These are phyloP conservation scores for Leucocoprinus birnbaumii DNA, from an alignment of 768 basidiomycete genomes.

Conservation along the genomic window DNA sequence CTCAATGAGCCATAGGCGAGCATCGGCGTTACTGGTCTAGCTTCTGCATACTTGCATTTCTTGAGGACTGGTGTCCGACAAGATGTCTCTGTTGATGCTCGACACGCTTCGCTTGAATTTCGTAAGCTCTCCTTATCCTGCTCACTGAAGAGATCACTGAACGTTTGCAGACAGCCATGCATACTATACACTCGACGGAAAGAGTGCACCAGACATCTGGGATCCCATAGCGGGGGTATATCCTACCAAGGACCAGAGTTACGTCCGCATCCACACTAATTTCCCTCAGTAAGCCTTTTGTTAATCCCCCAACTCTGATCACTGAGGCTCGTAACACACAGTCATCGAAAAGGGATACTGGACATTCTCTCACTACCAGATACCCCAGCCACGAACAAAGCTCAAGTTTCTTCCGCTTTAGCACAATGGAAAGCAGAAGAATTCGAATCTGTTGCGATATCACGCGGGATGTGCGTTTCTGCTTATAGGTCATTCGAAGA, in stretches of 20 bases:
- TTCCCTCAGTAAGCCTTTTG: conserved; percentile 51
- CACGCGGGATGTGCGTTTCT: conserved; percentile 44
- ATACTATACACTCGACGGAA: conserved; percentile 44
- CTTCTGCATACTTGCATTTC: conserved; percentile 47
- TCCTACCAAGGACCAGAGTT: conserved; percentile 44
- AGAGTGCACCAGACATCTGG: conserved; percentile 32
- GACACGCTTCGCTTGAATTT: conserved; percentile 55
- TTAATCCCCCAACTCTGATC: not conserved
- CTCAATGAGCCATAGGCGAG: conserved; percentile 27
- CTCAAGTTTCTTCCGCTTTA: conserved; percentile 36
- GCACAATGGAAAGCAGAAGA: conserved; percentile 38
- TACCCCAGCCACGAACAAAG: conserved; percentile 24
- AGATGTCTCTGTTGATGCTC: conserved; percentile 47
- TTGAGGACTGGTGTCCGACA: conserved; percentile 44
- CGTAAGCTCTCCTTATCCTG: conserved; percentile 29
- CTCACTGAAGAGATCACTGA: not conserved
- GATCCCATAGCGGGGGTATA: conserved; percentile 54
- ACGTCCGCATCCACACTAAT: conserved; percentile 59
- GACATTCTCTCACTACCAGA: conserved; percentile 38
- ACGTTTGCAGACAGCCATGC: conserved; percentile 41
- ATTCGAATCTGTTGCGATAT: conserved; percentile 46
- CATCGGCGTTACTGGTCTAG: conserved; percentile 50
- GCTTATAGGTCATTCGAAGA: conserved; percentile 44
- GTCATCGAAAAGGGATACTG: conserved; percentile 50
- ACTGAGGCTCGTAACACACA: conserved; percentile 15